Conservation (phyloP, 2,329 filamentous ascomycete genomes). For the Parasarocladium wereldwijsianum region DNA sequence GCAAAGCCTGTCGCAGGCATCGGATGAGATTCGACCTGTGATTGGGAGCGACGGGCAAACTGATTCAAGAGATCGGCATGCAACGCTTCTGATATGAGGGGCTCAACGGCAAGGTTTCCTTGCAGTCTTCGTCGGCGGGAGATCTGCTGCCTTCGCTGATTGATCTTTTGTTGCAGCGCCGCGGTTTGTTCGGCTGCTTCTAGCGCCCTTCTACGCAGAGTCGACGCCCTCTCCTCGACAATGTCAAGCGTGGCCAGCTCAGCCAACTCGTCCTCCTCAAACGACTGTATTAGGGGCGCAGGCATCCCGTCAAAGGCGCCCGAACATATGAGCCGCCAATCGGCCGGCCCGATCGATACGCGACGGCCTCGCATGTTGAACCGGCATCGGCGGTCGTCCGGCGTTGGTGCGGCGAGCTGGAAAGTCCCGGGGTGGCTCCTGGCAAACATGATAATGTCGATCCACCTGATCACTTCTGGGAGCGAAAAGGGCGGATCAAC, state of each 20-base stretch:
- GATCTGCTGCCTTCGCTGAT: slow-evolving; percentile 17
- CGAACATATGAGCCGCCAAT: slow-evolving; percentile 71
- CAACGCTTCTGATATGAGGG: slow-evolving; percentile 30
- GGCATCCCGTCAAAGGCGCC: slow-evolving; percentile 69
- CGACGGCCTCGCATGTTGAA: slow-evolving; percentile 70
- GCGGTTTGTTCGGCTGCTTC: slow-evolving; percentile 48
- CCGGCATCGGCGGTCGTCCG: slow-evolving; percentile 60
- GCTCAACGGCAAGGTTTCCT: slow-evolving; percentile 7
- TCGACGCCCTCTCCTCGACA: slow-evolving; percentile 60
- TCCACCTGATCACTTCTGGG: slow-evolving; percentile 50
- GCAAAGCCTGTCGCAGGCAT: slow-evolving; percentile 12
- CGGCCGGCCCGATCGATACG: slow-evolving; percentile 77
- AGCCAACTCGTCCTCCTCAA: slow-evolving; percentile 74
- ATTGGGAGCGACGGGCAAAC: slow-evolving; percentile 19
- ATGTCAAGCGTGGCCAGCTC: slow-evolving; percentile 76
- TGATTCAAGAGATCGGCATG: slow-evolving; percentile 42
- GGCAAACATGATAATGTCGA: slow-evolving; percentile 75
- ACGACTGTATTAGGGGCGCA: slow-evolving; percentile 55
- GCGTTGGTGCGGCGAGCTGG: slow-evolving; percentile 50
- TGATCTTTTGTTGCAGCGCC: slow-evolving; percentile 65
- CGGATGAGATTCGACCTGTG: slow-evolving; percentile 12
- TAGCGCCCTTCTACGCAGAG: slow-evolving; percentile 69
- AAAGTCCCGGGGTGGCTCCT: slow-evolving; percentile 70
- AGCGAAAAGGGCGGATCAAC: background rate
- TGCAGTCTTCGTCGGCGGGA: slow-evolving; percentile 16